A percentile compares a stretch with the other conserved stretches of the same genome.
Evolutionary conservation across 2,329 filamentous ascomycete genomes (phyloP).

Genomic region (Trichoderma pleuroti): DNA sequence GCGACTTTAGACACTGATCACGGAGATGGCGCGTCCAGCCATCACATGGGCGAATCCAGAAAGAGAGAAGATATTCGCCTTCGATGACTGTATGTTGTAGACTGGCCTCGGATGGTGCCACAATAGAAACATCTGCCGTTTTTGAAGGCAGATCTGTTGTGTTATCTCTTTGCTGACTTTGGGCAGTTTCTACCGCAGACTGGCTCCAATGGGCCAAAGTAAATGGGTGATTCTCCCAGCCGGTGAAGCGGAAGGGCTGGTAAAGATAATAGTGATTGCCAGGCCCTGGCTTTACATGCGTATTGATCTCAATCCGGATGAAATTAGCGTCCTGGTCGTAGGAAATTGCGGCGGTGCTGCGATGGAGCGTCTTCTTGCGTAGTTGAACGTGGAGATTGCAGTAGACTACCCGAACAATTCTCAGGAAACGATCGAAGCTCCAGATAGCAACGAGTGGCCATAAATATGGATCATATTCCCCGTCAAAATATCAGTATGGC

Average conservation of each 20-base stretch:
- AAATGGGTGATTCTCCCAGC: conserved; percentile 44
- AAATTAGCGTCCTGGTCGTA: conserved; percentile 36
- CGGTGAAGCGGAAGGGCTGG: conserved; percentile 29
- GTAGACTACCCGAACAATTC: conserved; percentile 35
- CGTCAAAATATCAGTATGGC: conserved; percentile 19
- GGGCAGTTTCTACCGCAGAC: neutral
- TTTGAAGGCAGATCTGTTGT: neutral
- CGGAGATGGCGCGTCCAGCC: conserved; percentile 7
- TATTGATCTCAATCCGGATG: conserved; percentile 31
- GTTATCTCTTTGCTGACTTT: neutral
- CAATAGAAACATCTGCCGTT: neutral
- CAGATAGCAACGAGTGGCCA: conserved; percentile 45
- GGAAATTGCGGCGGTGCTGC: conserved; percentile 29
- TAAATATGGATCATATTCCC: conserved; percentile 20
- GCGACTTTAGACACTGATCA: neutral
- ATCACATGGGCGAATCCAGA: conserved; percentile 9
- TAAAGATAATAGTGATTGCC: conserved; percentile 41
- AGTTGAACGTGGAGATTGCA: conserved; percentile 22
- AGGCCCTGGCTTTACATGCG: conserved; percentile 28
- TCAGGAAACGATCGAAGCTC: conserved; percentile 42
- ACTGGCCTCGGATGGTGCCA: neutral
- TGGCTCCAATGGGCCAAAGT: conserved; percentile 30
- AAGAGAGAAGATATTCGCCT: neutral
- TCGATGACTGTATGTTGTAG: neutral
- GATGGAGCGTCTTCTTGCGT: conserved; percentile 27